Evolutionary conservation across 352 stramenopile species (phyloP), one percentile per base, ranked within the genome.

Genomic region (Globisporangium orthogonon): DNA sequence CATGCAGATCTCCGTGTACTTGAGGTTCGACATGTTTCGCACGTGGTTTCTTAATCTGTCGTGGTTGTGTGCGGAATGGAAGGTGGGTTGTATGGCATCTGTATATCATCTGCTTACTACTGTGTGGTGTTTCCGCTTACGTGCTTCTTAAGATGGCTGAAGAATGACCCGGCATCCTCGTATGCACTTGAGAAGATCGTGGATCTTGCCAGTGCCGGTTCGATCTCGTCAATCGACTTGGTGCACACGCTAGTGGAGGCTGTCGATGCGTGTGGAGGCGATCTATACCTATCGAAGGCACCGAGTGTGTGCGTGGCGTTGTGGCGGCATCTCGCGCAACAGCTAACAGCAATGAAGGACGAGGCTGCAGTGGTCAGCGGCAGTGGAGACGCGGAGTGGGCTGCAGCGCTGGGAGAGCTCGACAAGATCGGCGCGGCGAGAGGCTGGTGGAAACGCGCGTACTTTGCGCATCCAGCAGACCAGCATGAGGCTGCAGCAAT

Each of bases 391-490:
- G 23, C 23, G 28, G 35, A 50, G 30, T 55, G n/a, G 30, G 11
- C 47, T 14, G 23, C 41, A 23, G 2, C 30, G 56, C 10, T 9
- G 5, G 11, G 56, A 5, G 37, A 55, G 33, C n/a, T 58, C 10
- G 14, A 7, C 10, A 11, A 14, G 10, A 39, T 71, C 23, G 54
- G 56, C 17, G 33, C 28, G 4, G 46, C 56, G 15, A 35, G 70
- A 64, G 29, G 61, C 17, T 92, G 82, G 82, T 92, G 82, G 82
- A 80, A 77, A 30, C 62, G 69, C n/a, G 49, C 79, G 1, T 92
- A 74, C 58, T 84, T 89, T 48, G 67, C 66, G 6, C 71, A 67
- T 41, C 76, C 76, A 29, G 58, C 55, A 14, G 71, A 60, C 0
- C 14, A 50, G 28, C 49, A 73, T 1, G 67, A 83, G 63, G 68